These are phyloP conservation scores for Dryadomyces sulphureus DNA, from an alignment of 2,329 filamentous ascomycete genomes.

Conservation along the genomic window DNA sequence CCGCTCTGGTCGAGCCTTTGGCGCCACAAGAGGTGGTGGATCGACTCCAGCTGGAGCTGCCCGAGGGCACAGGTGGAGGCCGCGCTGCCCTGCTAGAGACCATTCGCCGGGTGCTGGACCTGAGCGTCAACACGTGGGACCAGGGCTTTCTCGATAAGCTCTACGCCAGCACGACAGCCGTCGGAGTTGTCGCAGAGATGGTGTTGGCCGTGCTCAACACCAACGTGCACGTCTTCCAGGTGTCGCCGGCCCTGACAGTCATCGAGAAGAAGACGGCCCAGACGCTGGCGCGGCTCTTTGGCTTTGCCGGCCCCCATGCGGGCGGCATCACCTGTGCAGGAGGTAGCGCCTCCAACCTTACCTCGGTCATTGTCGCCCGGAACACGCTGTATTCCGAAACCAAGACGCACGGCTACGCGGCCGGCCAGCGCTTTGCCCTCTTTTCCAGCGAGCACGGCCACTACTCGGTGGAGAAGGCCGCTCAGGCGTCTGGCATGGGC, in stretches of 20 bases:
- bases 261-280: conserved; percentile 74
- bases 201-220: conserved; percentile 80
- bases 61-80: conserved; percentile 38
- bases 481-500: conserved; percentile 79
- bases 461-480: conserved; percentile 89
- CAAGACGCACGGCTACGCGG: conserved; percentile 56
- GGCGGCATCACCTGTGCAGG: conserved; percentile 68
- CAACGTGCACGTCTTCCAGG: conserved; percentile 87
- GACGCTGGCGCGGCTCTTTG: conserved; percentile 61
- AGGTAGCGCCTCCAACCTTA: conserved; percentile 71
- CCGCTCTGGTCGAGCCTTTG: conserved; percentile 49
- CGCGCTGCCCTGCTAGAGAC: conserved; percentile 61
- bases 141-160: conserved; percentile 94
- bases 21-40: conserved; percentile 41
- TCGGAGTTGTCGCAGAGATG: conserved; percentile 72
- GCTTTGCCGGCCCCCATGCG: conserved; percentile 54
- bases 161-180: conserved; percentile 78
- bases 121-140: conserved; percentile 97
- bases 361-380: conserved; percentile 72
- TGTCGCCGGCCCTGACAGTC: conserved; percentile 74
- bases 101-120: conserved; percentile 56
- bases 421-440: conserved; percentile 49
- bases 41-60: conserved; percentile 43
- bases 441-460: conserved; percentile 87
- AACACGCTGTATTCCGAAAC: conserved; percentile 72